Conservation (phyloP, 495 filamentous ascomycete species). For the Tuber magnatum region DNA sequence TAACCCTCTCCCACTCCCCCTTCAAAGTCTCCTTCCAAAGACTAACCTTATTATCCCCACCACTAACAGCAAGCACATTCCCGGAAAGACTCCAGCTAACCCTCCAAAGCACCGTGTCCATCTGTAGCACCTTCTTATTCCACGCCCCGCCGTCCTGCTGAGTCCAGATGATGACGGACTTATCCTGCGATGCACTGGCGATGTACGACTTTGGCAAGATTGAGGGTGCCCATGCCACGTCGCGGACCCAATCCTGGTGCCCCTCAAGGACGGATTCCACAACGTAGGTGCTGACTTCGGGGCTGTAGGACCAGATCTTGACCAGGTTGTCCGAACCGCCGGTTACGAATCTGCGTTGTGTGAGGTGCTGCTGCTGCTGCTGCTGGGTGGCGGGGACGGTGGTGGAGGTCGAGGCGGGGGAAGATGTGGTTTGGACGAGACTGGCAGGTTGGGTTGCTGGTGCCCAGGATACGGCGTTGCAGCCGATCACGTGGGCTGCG, state of each 20-base stretch:
- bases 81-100: constrained; percentile 97
- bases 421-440: constrained; percentile 54
- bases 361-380: constrained; percentile 6
- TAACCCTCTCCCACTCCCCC: constrained; percentile 87
- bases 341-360: constrained; percentile 72
- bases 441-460: constrained; percentile 72
- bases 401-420: constrained; percentile 53
- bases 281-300: constrained; percentile 52
- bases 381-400: constrained; percentile 41
- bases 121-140: constrained; percentile 72
- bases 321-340: constrained; percentile 88
- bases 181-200: constrained; percentile 87
- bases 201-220: constrained; percentile 93
- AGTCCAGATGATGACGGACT: constrained; percentile 96
- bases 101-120: constrained; percentile 86
- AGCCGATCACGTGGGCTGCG: constrained; percentile 82
- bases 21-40: constrained; percentile 78
- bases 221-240: constrained; percentile 93
- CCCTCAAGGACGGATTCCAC: constrained; percentile 54
- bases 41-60: constrained; percentile 93
- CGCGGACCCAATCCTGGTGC: constrained; percentile 95
- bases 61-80: constrained; percentile 88
- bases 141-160: constrained; percentile 49
- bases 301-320: constrained; percentile 70
- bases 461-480: constrained; percentile 93